Evolutionary conservation across 1,284 basidiomycete genomes (phyloP), one percentile per base, ranked within the genome.

Genomic region (Ceratobasidium papillatum): DNA sequence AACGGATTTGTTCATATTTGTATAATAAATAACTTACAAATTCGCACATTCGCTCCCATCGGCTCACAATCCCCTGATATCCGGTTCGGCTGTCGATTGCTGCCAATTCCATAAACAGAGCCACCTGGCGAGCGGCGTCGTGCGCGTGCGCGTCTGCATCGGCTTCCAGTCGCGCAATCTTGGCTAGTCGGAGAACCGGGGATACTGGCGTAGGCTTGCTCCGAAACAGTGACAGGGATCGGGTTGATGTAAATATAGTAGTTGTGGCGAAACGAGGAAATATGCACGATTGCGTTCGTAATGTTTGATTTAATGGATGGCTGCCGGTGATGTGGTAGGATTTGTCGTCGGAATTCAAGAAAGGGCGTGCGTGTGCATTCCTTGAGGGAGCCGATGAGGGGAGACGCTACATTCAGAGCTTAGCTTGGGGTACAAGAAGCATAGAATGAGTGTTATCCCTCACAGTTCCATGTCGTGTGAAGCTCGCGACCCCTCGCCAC

Each of bases 41-140:
- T 86, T 93, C 90, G 78, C 87, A 88, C 86, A 90, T 89, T 77
- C 90, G 85, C 80, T 94, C 92, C 92, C 93, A 94, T 75, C 92
- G 87, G 78, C 85, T 88, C 75, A 92, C 87, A 76, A 94, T 83
- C 32, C 91, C 83, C 75, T 93, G 90, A 81, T 90, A 89, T 0
- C 89, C 92, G 12, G 89, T 86, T 76, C 87, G 88, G 36, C 89
- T 84, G 63, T 88, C 87, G 0, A 90, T 90, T 0, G 87, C 87
- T 32, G 86, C 79, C 38, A 94, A 82, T 12, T 90, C 91, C 45
- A 87, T 86, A 80, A 89, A 91, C n/a, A 94, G 83, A 2, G 87
- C 84, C 69, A 93, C 81, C 79, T 94, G 93, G 78, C 89, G 91
- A 30, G 83, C 78, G 32, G 90, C 81, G 82, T 94, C 89, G 78